Evolutionary conservation across 805 yeast species (phyloP), one percentile per base, ranked within the genome.

Genomic region (Isabelozyma pseudorhagii): DNA sequence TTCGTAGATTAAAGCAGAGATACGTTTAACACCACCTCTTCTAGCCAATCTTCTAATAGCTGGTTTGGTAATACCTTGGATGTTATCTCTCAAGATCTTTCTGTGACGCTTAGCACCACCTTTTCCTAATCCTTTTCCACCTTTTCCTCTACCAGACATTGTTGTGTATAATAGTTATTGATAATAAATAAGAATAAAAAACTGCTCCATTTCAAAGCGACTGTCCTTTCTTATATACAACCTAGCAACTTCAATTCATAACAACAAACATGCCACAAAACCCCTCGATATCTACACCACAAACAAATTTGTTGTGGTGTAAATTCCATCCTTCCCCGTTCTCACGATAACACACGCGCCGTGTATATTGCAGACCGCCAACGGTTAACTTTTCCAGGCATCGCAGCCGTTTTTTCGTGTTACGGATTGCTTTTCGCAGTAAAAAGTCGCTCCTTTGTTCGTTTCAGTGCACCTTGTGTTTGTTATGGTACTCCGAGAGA

Each of bases 11-110:
- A 92, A 82, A 75, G 97, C 98, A 57, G 98, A 93, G 69, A 93
- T 93, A 89, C 99, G 97, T 87, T 93, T 93, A 72, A 93, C 99
- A 92, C 99, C 99, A 82, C 99, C 99, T 89, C 99, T 91, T 87
- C 99, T 93, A 47, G 99, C 99, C 69, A 93, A 87, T 89, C 99
- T 93, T 84, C 99, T 91, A 72, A 93, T 93, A 72, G 99, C 99
- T 73, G 99, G 99, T 85, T 93, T 93, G 57, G 99, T 93, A 74
- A 93, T 93, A 83, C 99, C 99, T 81, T 92, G 97, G 64, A 94
- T 93, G 93, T 93, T 94, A 78, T 94, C 99, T 84, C 98, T 92
- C 62, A 92, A 83, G 79, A 93, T 89, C 89, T 92, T 92, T 86
- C 98, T 90, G 91, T 93, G 99, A 80, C 99, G 91, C 87, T 93